These are phyloP conservation scores for Wickerhamomyces subpelliculosus DNA, from an alignment of 805 yeast species.

Conservation along the genomic window DNA sequence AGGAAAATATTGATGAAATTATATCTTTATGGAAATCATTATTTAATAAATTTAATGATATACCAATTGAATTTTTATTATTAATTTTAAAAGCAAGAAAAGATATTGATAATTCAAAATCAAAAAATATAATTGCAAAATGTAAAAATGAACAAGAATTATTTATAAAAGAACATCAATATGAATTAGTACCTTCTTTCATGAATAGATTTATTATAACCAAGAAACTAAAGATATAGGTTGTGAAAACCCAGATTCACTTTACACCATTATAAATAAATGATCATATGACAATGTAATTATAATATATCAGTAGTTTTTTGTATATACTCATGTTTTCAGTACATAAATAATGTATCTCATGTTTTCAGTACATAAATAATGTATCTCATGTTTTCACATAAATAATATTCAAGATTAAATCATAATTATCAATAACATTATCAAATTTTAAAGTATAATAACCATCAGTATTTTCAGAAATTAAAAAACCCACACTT, in stretches of 20 bases:
- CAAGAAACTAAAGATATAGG: not conserved
- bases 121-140: not conserved
- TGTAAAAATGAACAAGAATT: not conserved
- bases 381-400: not conserved
- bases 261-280: no score
- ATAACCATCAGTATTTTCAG: constrained; percentile 47
- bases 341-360: no score
- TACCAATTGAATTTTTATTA: constrained; percentile 64
- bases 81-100: constrained; percentile 46
- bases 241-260: no score
- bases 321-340: no score
- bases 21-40: constrained; percentile 54
- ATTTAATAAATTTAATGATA: constrained; percentile 63
- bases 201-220: constrained; percentile 2
- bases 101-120: constrained; percentile 22
- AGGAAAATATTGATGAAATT: constrained; percentile 39
- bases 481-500: constrained; percentile 52
- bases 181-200: constrained; percentile 1
- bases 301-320: no score
- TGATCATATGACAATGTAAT: no score
- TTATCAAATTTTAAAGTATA: constrained; percentile 28
- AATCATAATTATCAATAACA: constrained; percentile 13
- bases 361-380: no score
- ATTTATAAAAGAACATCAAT: constrained; percentile 1
- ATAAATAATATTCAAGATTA: constrained; percentile 7